A percentile compares a stretch with the other conserved stretches of the same genome.
Conservation (phyloP, 2,329 filamentous ascomycete genomes). For the Thielaviopsis punctulata region DNA sequence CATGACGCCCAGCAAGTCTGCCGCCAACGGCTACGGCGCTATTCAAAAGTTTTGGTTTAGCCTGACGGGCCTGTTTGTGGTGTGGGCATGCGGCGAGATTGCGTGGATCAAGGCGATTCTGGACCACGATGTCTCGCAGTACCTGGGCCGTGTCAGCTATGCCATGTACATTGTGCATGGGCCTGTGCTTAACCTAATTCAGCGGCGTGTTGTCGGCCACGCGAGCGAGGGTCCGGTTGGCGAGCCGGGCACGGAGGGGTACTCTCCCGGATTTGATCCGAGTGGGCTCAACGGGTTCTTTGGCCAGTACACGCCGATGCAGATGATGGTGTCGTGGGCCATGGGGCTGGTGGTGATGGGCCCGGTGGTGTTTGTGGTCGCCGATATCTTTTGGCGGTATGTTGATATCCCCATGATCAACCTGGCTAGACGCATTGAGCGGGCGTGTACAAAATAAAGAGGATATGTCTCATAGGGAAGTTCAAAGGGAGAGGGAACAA, state of each 20-base stretch:
- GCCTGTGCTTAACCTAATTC: slow-evolving; percentile 10
- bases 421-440: slow-evolving; percentile 10
- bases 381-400: slow-evolving; percentile 12
- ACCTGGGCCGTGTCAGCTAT: slow-evolving; percentile 43
- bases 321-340: slow-evolving; percentile 11
- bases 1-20: slow-evolving; percentile 28
- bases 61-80: slow-evolving; percentile 33
- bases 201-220: slow-evolving; percentile 4
- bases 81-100: slow-evolving; percentile 31
- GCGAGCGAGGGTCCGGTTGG: slow-evolving; percentile 6
- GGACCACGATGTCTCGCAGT: slow-evolving; percentile 32
- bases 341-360: slow-evolving; percentile 11
- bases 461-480: too few species aligned
- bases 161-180: slow-evolving; percentile 42
- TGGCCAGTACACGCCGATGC: slow-evolving; percentile 6
- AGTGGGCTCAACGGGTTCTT: slow-evolving; percentile 10
- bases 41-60: slow-evolving; percentile 35
- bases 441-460: not conserved
- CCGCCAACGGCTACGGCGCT: slow-evolving; percentile 31
- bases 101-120: slow-evolving; percentile 32
- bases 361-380: slow-evolving; percentile 10
- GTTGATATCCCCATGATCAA: slow-evolving; percentile 12
- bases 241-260: slow-evolving; percentile 3
- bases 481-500: too few species aligned
- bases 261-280: slow-evolving; percentile 6